Conservation (phyloP, 192 early-diverging fungal species). For the Thamnidium elegans region DNA sequence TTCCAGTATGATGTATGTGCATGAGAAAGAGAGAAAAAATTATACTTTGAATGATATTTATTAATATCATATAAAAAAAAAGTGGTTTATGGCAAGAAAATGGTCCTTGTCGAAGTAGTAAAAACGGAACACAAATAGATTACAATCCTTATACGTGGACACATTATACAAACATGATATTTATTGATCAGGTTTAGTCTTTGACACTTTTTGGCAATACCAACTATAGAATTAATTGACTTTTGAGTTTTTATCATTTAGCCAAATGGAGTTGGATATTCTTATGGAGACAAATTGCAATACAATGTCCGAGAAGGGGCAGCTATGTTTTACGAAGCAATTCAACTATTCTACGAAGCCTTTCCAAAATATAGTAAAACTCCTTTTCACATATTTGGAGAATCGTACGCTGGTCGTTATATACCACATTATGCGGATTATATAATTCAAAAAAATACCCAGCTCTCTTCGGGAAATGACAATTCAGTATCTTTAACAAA, state of each 20-base stretch:
- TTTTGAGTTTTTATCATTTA: slow-evolving; percentile 17
- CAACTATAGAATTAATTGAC: not conserved
- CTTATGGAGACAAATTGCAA: slow-evolving; percentile 68
- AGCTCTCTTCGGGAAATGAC: not conserved
- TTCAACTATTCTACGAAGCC: slow-evolving; percentile 88
- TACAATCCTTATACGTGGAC: slow-evolving; percentile 85
- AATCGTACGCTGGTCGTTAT: slow-evolving; percentile 77
- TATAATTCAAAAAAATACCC: slow-evolving; percentile 58
- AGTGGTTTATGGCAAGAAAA: slow-evolving; percentile 12
- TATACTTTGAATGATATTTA: not conserved
- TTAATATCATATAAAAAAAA: not conserved
- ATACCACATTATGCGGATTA: slow-evolving; percentile 86
- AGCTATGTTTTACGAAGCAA: slow-evolving; percentile 82
- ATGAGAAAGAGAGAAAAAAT: too few species aligned
- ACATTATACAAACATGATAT: slow-evolving; percentile 80
- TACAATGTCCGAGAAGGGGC: slow-evolving; percentile 73
- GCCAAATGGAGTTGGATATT: slow-evolving; percentile 90
- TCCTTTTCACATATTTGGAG: slow-evolving; percentile 84
- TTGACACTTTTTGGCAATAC: not conserved
- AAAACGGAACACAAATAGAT: slow-evolving; percentile 63
- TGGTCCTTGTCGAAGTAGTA: slow-evolving; percentile 78
- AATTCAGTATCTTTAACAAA: not conserved
- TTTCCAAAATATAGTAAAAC: slow-evolving; percentile 76
- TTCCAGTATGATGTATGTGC: slow-evolving; percentile 25
- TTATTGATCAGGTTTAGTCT: slow-evolving; percentile 66